Evolutionary conservation across 768 basidiomycete genomes (phyloP), one percentile per base, ranked within the genome.

Genomic region (Trametes meyenii): DNA sequence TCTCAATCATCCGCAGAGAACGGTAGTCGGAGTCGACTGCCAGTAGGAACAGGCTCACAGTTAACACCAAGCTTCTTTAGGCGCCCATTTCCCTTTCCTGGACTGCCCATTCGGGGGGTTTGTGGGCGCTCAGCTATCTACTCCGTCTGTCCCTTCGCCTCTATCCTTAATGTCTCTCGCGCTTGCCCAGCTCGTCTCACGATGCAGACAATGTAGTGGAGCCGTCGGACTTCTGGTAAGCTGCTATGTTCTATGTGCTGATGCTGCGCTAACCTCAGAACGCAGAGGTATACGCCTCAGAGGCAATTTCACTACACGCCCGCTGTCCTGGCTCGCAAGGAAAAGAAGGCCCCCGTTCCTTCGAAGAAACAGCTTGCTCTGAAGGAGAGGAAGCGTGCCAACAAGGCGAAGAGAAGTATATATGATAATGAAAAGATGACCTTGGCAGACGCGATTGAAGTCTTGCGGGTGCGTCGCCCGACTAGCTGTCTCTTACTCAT

Each of bases 401-500:
- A 80, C 39, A 78, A 83, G 58, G 79, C 79, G 16, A 77, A 75
- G 26, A 85, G 82, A 71, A 78, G 78, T 57, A 78, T 86, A 13
- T 87, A 86, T 60, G 83, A 85, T 62, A 72, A 77, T 13, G 87
- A 91, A 69, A 88, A 85, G 70, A 83, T 92, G 74, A 76, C 84
- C 8, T 78, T 93, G 43, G 61, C 73, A 19, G 83, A 88, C 45
- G 91, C 91, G 39, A 82, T 93, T 64, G 73, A 80, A 17, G 86
- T 91, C 40, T 77, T 93, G 62, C 86, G 89, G 60, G 89, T 90
- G 69, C 63, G 87, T 46, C 46, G 33, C n/a, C n/a, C n/a, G n/a
- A n/a, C n/a, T n/a, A n/a, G n/a, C n/a, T 7, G 43, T 26, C 17
- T 64, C 57, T 38, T 64, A 36, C 11, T 33, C 21, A 13, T 33